phyloP scores from a whole-genome alignment of 805 yeast genomes.

The Wickerhamiella nectarea region DNA sequence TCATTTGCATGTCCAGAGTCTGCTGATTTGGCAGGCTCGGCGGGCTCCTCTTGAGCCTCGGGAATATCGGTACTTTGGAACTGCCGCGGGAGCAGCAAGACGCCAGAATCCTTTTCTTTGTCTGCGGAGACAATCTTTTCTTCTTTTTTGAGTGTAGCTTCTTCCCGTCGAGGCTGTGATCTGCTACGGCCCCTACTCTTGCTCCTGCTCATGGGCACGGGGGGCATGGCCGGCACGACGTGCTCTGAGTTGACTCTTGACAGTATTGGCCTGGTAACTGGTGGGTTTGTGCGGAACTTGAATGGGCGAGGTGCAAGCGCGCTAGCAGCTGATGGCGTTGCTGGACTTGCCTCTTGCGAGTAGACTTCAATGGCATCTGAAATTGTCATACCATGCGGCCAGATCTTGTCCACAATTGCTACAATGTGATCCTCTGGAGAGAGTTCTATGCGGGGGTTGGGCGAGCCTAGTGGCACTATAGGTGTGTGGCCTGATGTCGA shows the following conservation, averaged over 20 bases:
- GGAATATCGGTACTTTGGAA: neutral
- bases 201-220: constrained; percentile 8
- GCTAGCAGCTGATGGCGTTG: constrained; percentile 1
- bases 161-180: neutral
- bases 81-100: constrained; percentile 16
- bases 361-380: constrained; percentile 51
- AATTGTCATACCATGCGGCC: constrained; percentile 56
- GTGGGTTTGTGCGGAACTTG: constrained; percentile 7
- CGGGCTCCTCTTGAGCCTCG: neutral
- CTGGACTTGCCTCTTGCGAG: neutral
- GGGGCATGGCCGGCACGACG: neutral
- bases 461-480: neutral
- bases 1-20: too few species aligned
- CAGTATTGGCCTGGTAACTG: neutral
- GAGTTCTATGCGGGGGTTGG: constrained; percentile 15
- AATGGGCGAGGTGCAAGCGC: constrained; percentile 3
- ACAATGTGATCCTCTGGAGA: constrained; percentile 51
- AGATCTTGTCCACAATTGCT: constrained; percentile 43
- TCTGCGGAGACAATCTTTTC: too few species aligned
- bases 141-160: neutral
- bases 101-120: constrained; percentile 8
- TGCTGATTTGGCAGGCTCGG: neutral
- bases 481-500: neutral
- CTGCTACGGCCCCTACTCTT: constrained; percentile 9
- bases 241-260: constrained; percentile 4